Conservation (phyloP, 257 asterid species). For the Gentiana macrophylla region DNA sequence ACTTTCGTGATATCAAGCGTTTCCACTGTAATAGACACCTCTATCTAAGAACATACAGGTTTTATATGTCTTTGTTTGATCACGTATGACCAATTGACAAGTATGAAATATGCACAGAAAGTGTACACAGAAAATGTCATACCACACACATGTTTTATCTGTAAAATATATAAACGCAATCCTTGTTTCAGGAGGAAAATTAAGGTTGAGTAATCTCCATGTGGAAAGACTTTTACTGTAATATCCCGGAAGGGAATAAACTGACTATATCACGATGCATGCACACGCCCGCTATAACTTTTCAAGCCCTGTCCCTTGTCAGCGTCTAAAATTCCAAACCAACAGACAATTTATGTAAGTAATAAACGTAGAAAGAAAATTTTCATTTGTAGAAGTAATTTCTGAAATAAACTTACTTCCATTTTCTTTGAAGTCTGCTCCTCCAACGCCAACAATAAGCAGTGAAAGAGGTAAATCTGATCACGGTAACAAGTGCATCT, state of each 20-base stretch:
- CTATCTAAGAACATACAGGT: too few species aligned
- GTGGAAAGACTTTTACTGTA: constrained; percentile 49
- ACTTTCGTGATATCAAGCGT: too few species aligned
- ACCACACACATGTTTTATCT: too few species aligned
- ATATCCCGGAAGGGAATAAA: constrained; percentile 86
- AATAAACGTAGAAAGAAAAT: not conserved
- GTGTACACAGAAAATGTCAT: not conserved
- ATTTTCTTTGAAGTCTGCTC: constrained; percentile 88
- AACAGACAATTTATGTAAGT: constrained; percentile 6
- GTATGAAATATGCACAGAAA: not conserved
- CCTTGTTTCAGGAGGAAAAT: too few species aligned
- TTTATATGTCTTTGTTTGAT: too few species aligned
- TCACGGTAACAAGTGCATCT: constrained; percentile 87
- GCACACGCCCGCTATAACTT: constrained; percentile 80
- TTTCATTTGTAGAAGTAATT: not conserved
- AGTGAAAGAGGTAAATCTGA: constrained; percentile 95
- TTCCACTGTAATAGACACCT: too few species aligned
- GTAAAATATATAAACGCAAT: too few species aligned
- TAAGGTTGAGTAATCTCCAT: constrained; percentile 6
- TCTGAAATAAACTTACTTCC: constrained; percentile 52
- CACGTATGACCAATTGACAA: not conserved
- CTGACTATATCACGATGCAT: constrained; percentile 93
- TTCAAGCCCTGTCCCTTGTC: constrained; percentile 85
- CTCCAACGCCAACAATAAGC: constrained; percentile 86
- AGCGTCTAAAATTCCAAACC: constrained; percentile 72